These are phyloP conservation scores for Hypoxylon sp. DNA, from an alignment of 2,329 filamentous ascomycete genomes.

Conservation along the genomic window DNA sequence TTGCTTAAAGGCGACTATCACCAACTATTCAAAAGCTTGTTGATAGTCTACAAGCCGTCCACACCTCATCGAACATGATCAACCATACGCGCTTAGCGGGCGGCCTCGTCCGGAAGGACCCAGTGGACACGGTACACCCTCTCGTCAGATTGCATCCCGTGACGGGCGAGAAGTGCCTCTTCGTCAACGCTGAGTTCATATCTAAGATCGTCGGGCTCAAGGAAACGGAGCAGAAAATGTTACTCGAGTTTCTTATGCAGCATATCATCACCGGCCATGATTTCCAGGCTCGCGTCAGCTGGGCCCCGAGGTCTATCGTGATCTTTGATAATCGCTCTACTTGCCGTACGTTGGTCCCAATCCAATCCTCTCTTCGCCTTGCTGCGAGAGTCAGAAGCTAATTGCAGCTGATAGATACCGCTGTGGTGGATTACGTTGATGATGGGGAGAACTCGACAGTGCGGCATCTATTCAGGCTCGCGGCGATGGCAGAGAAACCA, in stretches of 20 bases:
- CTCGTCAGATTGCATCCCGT: conserved; percentile 61
- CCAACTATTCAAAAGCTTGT: conserved; percentile 10
- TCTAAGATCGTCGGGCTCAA: conserved; percentile 64
- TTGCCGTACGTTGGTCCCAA: conserved; percentile 13
- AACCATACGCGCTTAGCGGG: conserved; percentile 12
- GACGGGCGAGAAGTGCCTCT: conserved; percentile 64
- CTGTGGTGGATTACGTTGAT: conserved; percentile 62
- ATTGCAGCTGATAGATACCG: conserved; percentile 56
- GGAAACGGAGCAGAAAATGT: conserved; percentile 60
- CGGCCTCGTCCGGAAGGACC: conserved; percentile 19
- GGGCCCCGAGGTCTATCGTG: conserved; percentile 65
- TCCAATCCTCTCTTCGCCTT: not conserved
- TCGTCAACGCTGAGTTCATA: conserved; percentile 65
- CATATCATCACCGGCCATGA: conserved; percentile 59
- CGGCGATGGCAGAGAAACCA: conserved; percentile 64
- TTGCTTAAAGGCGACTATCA: not conserved
- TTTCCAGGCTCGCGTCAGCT: conserved; percentile 58
- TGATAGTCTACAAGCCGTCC: not conserved
- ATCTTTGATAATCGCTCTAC: conserved; percentile 63
- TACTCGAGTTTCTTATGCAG: conserved; percentile 64
- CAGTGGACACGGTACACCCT: conserved; percentile 2
- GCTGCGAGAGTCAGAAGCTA: not conserved
- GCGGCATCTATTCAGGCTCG: conserved; percentile 66
- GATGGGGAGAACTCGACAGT: conserved; percentile 62
- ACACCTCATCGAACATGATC: conserved; percentile 28